Conservation (phyloP, 208 protist genomes). For the Trypanosoma congolense region DNA sequence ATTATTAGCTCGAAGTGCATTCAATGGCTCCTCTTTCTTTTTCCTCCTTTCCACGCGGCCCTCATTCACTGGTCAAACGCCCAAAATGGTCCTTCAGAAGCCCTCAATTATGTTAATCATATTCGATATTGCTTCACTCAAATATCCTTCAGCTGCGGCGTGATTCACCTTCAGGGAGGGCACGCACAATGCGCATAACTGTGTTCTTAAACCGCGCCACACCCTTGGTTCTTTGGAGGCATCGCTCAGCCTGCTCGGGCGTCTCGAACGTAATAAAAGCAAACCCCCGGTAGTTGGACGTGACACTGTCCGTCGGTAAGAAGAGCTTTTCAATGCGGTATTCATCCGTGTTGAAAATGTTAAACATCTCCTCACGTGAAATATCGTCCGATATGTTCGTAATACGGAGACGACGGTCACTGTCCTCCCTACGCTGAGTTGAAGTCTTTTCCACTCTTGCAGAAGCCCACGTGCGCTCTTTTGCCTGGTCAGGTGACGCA, state of each 20-base stretch:
- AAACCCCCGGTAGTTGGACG: conserved; percentile 66
- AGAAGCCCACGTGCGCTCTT: conserved; percentile 46
- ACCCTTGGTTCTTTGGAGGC: conserved; percentile 25
- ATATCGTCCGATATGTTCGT: conserved; percentile 83
- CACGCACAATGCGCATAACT: conserved; percentile 55
- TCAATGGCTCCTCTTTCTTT: neutral
- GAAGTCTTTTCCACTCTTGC: conserved; percentile 24
- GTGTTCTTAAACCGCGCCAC: conserved; percentile 73
- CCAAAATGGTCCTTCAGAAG: neutral
- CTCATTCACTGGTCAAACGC: neutral
- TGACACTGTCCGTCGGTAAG: conserved; percentile 51
- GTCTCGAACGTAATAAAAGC: conserved; percentile 70
- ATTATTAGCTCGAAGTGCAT: neutral
- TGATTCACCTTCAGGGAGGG: conserved; percentile 21
- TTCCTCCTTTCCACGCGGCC: neutral
- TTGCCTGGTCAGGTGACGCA: conserved; percentile 17
- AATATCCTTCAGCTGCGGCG: conserved; percentile 7
- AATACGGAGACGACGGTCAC: conserved; percentile 55
- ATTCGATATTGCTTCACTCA: neutral
- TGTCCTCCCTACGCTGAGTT: conserved; percentile 29
- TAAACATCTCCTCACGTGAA: conserved; percentile 63
- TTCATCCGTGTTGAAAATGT: conserved; percentile 64
- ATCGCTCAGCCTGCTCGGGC: conserved; percentile 21
- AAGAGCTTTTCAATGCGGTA: conserved; percentile 49
- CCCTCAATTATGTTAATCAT: neutral